A percentile compares a stretch with the other conserved stretches of the same genome.
Conservation (phyloP, 2,329 filamentous ascomycete genomes). For the Colletotrichum sp. region DNA sequence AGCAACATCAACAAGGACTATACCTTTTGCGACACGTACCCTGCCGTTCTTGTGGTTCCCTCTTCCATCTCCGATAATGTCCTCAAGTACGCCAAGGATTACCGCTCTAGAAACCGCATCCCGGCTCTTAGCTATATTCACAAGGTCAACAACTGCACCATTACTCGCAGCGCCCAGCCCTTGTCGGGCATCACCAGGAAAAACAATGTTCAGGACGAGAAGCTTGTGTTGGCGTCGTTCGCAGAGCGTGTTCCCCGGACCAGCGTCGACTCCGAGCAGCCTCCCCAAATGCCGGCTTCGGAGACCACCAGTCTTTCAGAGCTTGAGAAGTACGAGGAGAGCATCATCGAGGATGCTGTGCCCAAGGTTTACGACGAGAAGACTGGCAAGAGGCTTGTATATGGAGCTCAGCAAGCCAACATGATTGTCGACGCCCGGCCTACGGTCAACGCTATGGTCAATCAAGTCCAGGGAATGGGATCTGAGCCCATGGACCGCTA, state of each 20-base stretch:
- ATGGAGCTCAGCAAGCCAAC: slow-evolving; percentile 92
- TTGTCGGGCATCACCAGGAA: slow-evolving; percentile 85
- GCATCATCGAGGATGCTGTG: slow-evolving; percentile 59
- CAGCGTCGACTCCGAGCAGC: slow-evolving; percentile 37
- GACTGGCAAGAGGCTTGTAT: slow-evolving; percentile 70
- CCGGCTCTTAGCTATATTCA: slow-evolving; percentile 94
- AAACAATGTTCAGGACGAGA: slow-evolving; percentile 94
- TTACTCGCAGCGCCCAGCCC: slow-evolving; percentile 93
- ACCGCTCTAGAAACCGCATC: slow-evolving; percentile 87
- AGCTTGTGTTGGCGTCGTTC: slow-evolving; percentile 91
- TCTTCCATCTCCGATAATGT: slow-evolving; percentile 94
- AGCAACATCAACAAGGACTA: slow-evolving; percentile 91
- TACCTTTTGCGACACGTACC: slow-evolving; percentile 91
- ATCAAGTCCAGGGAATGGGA: slow-evolving; percentile 90
- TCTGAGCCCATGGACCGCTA: slow-evolving; percentile 99
- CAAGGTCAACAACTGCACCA: slow-evolving; percentile 94
- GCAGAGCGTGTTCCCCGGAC: slow-evolving; percentile 64
- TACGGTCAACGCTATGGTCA: slow-evolving; percentile 91
- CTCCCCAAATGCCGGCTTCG: slow-evolving; percentile 54
- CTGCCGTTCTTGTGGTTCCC: slow-evolving; percentile 83
- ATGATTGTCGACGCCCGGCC: slow-evolving; percentile 95
- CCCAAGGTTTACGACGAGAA: slow-evolving; percentile 61
- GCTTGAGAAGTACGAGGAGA: slow-evolving; percentile 72
- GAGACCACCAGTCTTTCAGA: slow-evolving; percentile 58
- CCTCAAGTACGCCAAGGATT: slow-evolving; percentile 88